Conservation (phyloP, 1,284 basidiomycete species). For the Bondarzewia mesenterica region DNA sequence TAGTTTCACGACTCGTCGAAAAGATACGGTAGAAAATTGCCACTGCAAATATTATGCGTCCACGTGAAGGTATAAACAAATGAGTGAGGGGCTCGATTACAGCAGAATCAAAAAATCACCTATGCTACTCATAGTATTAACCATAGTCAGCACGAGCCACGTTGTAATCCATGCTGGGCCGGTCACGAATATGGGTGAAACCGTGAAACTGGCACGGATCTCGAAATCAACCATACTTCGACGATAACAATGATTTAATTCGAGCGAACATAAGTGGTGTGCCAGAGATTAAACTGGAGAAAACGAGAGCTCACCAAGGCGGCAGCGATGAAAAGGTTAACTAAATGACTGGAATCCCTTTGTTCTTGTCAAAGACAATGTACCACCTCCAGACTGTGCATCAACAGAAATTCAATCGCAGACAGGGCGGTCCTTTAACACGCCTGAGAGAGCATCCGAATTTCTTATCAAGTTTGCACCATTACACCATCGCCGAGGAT, state of each 20-base stretch:
- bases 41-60: background rate
- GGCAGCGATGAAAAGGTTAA: background rate
- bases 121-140: background rate
- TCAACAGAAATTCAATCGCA: background rate
- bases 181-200: background rate
- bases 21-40: background rate
- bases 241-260: background rate
- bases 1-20: background rate
- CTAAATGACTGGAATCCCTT: background rate
- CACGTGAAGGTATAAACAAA: too few species aligned
- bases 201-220: background rate
- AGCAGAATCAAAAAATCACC: too few species aligned
- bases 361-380: background rate
- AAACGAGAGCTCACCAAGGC: background rate
- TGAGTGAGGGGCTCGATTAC: too few species aligned
- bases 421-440: too few species aligned
- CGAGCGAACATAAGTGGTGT: background rate
- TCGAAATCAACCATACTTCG: too few species aligned
- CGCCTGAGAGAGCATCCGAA: too few species aligned
- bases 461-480: too few species aligned
- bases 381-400: constrained; percentile 1
- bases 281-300: background rate
- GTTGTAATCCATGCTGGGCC: background rate
- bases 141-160: background rate
- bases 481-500: background rate